Percentiles rank a stretch among this genome's conserved stretches.
Evolutionary conservation across 2,329 filamentous ascomycete genomes (phyloP).

Genomic region (Fusarium pseudograminearum): DNA sequence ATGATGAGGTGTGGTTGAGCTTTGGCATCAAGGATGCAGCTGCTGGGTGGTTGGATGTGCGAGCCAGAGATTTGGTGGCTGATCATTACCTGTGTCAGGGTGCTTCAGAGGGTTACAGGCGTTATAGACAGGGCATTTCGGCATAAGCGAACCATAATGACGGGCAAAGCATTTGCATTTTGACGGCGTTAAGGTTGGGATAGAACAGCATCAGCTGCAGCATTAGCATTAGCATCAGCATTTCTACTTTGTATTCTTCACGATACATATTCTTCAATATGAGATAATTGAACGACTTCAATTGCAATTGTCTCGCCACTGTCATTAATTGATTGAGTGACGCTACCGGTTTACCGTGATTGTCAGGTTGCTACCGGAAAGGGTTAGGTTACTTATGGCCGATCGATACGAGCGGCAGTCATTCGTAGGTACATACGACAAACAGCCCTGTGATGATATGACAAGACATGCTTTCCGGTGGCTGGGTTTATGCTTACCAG

Average conservation of each 20-base stretch:
- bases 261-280: neutral
- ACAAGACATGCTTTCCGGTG: neutral
- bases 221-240: neutral
- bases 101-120: conserved; percentile 26
- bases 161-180: neutral
- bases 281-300: neutral
- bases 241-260: neutral
- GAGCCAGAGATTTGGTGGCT: conserved; percentile 33
- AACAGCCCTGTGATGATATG: neutral
- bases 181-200: conserved; percentile 11
- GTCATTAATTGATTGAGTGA: neutral
- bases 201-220: neutral
- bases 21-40: conserved; percentile 40
- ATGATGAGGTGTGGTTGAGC: conserved; percentile 43
- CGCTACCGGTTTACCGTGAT: neutral
- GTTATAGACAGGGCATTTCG: conserved; percentile 30
- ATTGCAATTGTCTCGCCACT: neutral
- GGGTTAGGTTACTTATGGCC: neutral
- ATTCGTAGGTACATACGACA: neutral
- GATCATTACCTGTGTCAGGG: conserved; percentile 41
- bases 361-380: neutral
- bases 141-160: conserved; percentile 7
- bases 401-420: neutral
- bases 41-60: conserved; percentile 41
- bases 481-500: neutral